Evolutionary conservation across 148 eudicot genomes (phyloP), one percentile per base, ranked within the genome.

Genomic region (Hydrangea macrophylla): DNA sequence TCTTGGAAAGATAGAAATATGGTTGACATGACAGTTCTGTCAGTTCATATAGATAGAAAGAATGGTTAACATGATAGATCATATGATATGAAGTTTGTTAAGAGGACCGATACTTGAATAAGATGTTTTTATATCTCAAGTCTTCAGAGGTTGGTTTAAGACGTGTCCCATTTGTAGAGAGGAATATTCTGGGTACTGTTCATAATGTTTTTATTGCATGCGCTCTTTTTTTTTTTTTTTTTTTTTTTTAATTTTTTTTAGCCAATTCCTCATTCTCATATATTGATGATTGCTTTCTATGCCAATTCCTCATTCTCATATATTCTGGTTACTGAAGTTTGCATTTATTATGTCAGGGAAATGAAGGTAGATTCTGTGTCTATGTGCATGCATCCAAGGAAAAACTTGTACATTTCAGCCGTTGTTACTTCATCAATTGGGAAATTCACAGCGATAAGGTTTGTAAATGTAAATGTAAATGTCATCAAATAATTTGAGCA

Each of bases 401-500:
- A 36, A 86, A 75, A 59, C 86, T 90, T 48, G 81, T 78, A 53
- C 84, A 86, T 80, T 72, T 79, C 65, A 91, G 94, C 82, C 86
- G 70, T 55, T n/a, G n/a, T n/a, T 86, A 84, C 71, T 91, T 91
- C 65, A 30, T 79, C 53, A 69, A 85, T 58, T 82, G 94, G 37
- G 90, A 91, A 67, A 78, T 88, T 71, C 92, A 80, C 44, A 91
- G 94, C 74, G 89, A 78, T 30, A 78, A 80, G 94, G 94, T 91
- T 51, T 60, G 61, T 71, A 71, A 32, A 26, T 11, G n/a, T n/a
- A n/a, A n/a, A n/a, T n/a, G n/a, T 59, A 7, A 57, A 45, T 55
- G 42, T 37, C 33, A 32, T n/a, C n/a, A n/a, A n/a, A n/a, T n/a
- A n/a, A n/a, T n/a, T n/a, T n/a, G n/a, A n/a, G n/a, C n/a, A n/a